These are phyloP conservation scores for Magnusiomyces tetraspermus DNA, from an alignment of 1,139 yeast species.

Conservation along the genomic window DNA sequence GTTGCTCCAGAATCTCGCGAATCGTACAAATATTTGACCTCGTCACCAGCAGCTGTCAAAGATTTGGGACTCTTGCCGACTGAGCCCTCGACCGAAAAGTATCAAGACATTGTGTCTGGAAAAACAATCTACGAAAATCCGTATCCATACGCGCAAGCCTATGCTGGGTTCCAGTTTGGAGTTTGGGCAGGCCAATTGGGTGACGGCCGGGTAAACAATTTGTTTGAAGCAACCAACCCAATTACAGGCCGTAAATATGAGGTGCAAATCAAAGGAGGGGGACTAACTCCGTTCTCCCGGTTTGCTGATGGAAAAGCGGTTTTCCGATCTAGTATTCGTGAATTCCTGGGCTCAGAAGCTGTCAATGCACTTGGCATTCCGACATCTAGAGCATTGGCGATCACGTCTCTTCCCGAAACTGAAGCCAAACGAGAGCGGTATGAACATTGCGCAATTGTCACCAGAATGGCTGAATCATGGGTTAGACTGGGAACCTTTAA, in stretches of 20 bases:
- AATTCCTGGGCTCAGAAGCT: slow-evolving; percentile 77
- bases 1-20: slow-evolving; percentile 33
- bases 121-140: slow-evolving; percentile 36
- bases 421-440: slow-evolving; percentile 61
- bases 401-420: slow-evolving; percentile 64
- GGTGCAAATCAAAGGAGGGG: slow-evolving; percentile 84
- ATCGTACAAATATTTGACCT: slow-evolving; percentile 44
- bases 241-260: slow-evolving; percentile 41
- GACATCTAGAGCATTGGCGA: slow-evolving; percentile 69
- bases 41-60: slow-evolving; percentile 50
- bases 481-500: slow-evolving; percentile 86
- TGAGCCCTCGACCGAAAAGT: slow-evolving; percentile 38
- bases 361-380: slow-evolving; percentile 78
- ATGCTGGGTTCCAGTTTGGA: slow-evolving; percentile 96
- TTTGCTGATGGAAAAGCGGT: slow-evolving; percentile 98
- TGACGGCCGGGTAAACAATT: slow-evolving; percentile 81
- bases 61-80: slow-evolving; percentile 47
- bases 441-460: slow-evolving; percentile 78
- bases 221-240: slow-evolving; percentile 54
- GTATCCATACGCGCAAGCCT: slow-evolving; percentile 80
- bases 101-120: slow-evolving; percentile 56
- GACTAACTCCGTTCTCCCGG: slow-evolving; percentile 81
- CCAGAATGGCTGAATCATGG: slow-evolving; percentile 83
- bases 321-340: slow-evolving; percentile 75
- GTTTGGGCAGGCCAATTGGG: slow-evolving; percentile 95